Evolutionary conservation across 2,329 filamentous ascomycete genomes (phyloP).

Genomic region (Acrodontium crateriforme): DNA sequence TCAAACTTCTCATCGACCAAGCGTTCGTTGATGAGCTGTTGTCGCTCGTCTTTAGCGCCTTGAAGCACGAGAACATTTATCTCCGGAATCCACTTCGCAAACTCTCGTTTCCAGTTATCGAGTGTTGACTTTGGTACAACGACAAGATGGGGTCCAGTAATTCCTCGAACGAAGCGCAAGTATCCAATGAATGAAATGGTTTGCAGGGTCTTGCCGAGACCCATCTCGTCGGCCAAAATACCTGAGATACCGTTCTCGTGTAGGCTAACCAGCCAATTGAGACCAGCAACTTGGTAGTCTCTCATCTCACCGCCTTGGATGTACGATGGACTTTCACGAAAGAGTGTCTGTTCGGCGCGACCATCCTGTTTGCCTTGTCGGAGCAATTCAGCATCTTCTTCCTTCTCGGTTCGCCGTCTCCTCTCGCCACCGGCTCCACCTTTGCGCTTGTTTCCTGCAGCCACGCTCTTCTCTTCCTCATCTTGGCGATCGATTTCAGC

Average conservation of each 20-base stretch:
- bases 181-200: constrained; percentile 96
- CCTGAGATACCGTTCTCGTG: constrained; percentile 98
- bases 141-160: constrained; percentile 79
- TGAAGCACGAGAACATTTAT: constrained; percentile 89
- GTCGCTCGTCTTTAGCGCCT: constrained; percentile 86
- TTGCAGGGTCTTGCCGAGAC: constrained; percentile 91
- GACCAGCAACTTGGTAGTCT: constrained; percentile 87
- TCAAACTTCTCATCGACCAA: constrained; percentile 94
- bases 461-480: constrained; percentile 52
- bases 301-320: constrained; percentile 76
- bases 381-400: constrained; percentile 83
- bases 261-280: constrained; percentile 95
- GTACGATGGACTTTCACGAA: constrained; percentile 85
- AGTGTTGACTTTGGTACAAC: constrained; percentile 92
- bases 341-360: constrained; percentile 66
- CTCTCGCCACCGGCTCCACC: constrained; percentile 70
- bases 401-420: constrained; percentile 82
- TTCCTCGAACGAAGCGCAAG: constrained; percentile 77
- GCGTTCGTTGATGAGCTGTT: constrained; percentile 74
- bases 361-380: constrained; percentile 81
- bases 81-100: constrained; percentile 85
- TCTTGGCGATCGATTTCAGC: constrained; percentile 90
- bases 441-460: constrained; percentile 64
- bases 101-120: constrained; percentile 97
- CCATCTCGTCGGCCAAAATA: constrained; percentile 97